phyloP scores from a whole-genome alignment of 768 basidiomycete genomes.

The Termitomyces sp. region DNA sequence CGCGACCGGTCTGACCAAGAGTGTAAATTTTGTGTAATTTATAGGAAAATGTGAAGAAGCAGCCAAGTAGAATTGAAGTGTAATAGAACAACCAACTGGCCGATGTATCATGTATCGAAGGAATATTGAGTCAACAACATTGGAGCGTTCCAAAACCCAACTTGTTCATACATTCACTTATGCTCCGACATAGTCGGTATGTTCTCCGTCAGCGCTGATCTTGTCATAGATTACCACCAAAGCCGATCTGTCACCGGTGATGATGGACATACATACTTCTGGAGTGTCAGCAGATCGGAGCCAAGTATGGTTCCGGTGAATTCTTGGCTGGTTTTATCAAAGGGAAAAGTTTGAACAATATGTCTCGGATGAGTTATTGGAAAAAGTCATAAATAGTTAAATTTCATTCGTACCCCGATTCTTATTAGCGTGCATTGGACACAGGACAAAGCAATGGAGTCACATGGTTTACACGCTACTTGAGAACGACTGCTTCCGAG shows the following conservation, averaged over 20 bases:
- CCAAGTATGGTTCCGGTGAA: background rate
- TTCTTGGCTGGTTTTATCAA: too few species aligned
- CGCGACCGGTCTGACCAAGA: background rate
- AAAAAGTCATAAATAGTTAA: background rate
- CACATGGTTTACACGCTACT: background rate
- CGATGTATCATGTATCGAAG: too few species aligned
- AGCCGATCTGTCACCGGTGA: background rate
- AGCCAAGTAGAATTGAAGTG: background rate
- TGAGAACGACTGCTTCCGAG: background rate
- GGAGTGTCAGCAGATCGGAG: background rate
- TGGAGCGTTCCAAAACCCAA: background rate
- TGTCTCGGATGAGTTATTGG: too few species aligned
- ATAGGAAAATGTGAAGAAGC: background rate
- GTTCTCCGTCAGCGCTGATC: background rate
- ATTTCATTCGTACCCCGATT: background rate
- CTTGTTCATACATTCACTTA: background rate
- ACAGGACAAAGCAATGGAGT: background rate
- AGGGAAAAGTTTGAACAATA: background rate
- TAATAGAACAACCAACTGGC: background rate
- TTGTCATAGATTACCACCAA: background rate
- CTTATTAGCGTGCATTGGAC: background rate
- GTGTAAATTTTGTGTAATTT: background rate
- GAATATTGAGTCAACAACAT: background rate
- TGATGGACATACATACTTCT: background rate
- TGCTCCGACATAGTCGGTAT: background rate